Percentiles rank a stretch among this genome's conserved stretches.
phyloP scores from a whole-genome alignment of 495 filamentous ascomycete genomes.

The Glarea lozoyensis region DNA sequence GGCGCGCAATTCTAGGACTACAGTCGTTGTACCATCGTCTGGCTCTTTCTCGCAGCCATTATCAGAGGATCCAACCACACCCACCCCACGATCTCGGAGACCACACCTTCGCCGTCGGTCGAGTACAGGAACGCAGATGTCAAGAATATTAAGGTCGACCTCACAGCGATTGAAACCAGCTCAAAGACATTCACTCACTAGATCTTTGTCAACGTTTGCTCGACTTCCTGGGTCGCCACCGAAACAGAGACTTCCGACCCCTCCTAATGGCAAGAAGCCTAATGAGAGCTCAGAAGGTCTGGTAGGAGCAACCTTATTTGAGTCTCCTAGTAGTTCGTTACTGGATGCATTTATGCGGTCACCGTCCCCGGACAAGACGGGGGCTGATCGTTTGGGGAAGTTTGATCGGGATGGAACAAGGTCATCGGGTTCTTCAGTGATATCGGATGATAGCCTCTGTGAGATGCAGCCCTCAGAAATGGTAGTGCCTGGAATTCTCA shows the following conservation, averaged over 20 bases:
- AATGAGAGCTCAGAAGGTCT: neutral
- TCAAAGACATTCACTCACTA: constrained; percentile 7
- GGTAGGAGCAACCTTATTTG: neutral
- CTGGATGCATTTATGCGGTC: neutral
- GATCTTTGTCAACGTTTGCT: constrained; percentile 5
- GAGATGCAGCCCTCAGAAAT: neutral
- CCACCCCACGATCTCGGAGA: neutral
- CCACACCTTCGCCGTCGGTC: constrained; percentile 1
- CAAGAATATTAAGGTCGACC: constrained; percentile 16
- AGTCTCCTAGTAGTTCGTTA: constrained; percentile 2
- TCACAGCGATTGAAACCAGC: constrained; percentile 13
- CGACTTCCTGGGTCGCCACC: constrained; percentile 6
- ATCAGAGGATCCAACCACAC: neutral
- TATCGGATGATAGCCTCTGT: constrained; percentile 13
- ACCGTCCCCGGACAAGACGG: neutral
- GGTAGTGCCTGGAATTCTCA: constrained; percentile 4
- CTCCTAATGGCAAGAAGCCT: neutral
- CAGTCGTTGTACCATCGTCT: neutral
- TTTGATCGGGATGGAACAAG: neutral
- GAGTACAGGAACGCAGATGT: constrained; percentile 12
- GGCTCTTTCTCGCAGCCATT: neutral
- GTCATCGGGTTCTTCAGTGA: neutral
- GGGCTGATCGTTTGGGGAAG: neutral
- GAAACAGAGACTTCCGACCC: neutral
- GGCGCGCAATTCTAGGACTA: neutral